phyloP scores from a whole-genome alignment of 164 flowering plant species.

The Protea cynaroides region DNA sequence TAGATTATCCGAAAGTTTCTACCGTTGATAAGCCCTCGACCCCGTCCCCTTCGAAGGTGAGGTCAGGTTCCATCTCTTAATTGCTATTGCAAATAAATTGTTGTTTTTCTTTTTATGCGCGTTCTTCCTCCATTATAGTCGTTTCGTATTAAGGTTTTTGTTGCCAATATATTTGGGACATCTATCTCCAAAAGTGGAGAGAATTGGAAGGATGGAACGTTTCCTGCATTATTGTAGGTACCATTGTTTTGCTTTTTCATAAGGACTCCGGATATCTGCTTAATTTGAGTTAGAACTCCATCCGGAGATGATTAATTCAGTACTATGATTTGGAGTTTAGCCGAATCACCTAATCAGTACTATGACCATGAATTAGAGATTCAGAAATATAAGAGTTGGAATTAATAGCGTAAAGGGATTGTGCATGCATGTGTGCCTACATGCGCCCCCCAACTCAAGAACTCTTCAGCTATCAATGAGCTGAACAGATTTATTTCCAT shows the following conservation, averaged over 20 bases:
- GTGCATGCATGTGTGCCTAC: not conserved
- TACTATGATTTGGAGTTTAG: not conserved
- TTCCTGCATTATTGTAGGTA: not conserved
- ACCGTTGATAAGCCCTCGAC: too few relatives aligned
- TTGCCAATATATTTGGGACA: not conserved
- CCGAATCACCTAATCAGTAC: too few relatives aligned
- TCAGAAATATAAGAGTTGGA: not conserved
- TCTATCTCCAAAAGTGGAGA: not conserved
- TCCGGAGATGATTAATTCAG: too few relatives aligned
- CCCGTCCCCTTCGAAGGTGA: too few relatives aligned
- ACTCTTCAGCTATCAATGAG: too few relatives aligned
- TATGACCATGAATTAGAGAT: not conserved
- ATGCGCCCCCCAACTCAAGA: too few relatives aligned
- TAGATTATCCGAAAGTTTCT: too few relatives aligned
- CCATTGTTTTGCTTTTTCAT: not conserved
- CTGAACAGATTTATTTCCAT: too few relatives aligned
- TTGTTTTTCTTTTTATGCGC: too few relatives aligned
- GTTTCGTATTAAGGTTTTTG: not conserved
- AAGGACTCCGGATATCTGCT: not conserved
- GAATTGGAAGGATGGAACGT: not conserved
- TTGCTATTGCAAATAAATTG: too few relatives aligned
- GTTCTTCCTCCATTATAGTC: not conserved
- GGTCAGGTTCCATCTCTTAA: too few relatives aligned
- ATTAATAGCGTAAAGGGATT: not conserved
- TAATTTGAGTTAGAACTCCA: too few relatives aligned